Percentiles rank a stretch among this genome's conserved stretches.
These are phyloP conservation scores for Boletellus sp. DNA, from an alignment of 768 basidiomycete genomes.

Conservation along the genomic window DNA sequence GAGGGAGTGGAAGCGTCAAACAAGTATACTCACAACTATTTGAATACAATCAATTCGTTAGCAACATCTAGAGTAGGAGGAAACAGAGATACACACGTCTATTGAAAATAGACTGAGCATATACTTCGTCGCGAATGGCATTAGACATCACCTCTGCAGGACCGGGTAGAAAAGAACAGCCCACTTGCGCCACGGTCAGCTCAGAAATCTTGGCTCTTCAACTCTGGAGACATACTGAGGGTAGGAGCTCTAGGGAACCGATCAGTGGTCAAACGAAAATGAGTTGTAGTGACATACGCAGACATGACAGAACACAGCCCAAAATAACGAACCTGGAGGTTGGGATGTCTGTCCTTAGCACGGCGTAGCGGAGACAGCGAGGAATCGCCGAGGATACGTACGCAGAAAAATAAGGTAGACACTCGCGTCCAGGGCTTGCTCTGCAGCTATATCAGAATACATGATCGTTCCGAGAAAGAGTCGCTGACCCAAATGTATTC, in stretches of 20 bases:
- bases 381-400: neutral
- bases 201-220: neutral
- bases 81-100: neutral
- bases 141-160: neutral
- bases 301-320: neutral
- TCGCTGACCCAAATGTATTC: neutral
- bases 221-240: neutral
- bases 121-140: neutral
- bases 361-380: neutral
- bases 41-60: neutral
- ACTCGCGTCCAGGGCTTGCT: neutral
- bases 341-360: neutral
- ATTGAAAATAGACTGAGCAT: neutral
- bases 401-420: neutral
- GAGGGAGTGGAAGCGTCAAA: neutral
- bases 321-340: neutral
- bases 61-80: neutral
- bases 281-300: neutral
- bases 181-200: neutral
- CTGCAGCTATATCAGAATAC: neutral
- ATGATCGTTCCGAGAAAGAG: neutral
- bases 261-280: neutral
- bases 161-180: neutral
- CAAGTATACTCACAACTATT: neutral
- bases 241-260: neutral